phyloP scores from a whole-genome alignment of 805 yeast species.

The Ogataea salicorniae region DNA sequence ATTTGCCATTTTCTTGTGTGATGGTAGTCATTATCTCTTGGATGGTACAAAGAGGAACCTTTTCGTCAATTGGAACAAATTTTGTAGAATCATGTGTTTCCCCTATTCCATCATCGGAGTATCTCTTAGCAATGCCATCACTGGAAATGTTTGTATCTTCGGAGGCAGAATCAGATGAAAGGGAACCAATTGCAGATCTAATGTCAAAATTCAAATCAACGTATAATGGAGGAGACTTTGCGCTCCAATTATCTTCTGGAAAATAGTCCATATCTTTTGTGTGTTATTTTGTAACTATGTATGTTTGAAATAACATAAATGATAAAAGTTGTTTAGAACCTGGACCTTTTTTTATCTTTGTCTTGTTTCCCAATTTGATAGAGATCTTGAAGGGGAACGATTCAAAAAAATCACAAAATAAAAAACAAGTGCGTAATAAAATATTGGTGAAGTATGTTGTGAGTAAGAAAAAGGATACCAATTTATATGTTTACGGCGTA shows the following conservation, averaged over 20 bases:
- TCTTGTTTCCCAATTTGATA: too few species aligned
- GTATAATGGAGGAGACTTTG: slow-evolving; percentile 3
- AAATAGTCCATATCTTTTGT: too few species aligned
- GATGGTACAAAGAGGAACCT: slow-evolving; percentile 2
- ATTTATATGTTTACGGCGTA: too few species aligned
- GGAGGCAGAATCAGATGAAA: slow-evolving; percentile 9
- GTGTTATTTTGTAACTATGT: not conserved
- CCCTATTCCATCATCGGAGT: not conserved
- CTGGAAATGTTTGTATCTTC: not conserved
- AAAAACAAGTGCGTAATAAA: too few species aligned
- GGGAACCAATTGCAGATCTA: slow-evolving; percentile 5
- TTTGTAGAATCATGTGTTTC: not conserved
- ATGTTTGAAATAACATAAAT: too few species aligned
- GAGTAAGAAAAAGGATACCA: too few species aligned
- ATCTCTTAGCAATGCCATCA: not conserved
- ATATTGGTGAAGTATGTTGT: too few species aligned
- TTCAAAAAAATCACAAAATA: too few species aligned
- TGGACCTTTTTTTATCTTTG: too few species aligned
- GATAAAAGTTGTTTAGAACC: too few species aligned
- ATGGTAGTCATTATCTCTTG: slow-evolving; percentile 7
- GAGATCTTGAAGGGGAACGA: too few species aligned
- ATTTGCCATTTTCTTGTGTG: slow-evolving; percentile 5
- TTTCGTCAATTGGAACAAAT: not conserved
- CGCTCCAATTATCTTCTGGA: not conserved
- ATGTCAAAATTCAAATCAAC: slow-evolving; percentile 10